phyloP scores from a whole-genome alignment of 176 grass and related monocot genomes.

The Secale cereale region DNA sequence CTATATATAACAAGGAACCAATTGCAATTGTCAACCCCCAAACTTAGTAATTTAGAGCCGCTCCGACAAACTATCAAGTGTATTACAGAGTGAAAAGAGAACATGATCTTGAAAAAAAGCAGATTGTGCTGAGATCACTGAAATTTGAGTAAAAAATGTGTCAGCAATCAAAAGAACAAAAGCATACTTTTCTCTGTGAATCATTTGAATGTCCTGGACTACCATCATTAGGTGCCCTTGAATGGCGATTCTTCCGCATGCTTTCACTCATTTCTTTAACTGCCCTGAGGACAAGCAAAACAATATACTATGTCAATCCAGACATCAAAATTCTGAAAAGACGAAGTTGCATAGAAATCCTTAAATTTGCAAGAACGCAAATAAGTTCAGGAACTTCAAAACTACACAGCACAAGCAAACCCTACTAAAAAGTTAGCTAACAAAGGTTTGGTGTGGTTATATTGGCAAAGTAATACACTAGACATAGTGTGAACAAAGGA shows the following conservation, averaged over 20 bases:
- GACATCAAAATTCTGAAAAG: neutral
- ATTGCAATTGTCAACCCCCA: slow-evolving; percentile 17
- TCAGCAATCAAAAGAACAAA: slow-evolving; percentile 4
- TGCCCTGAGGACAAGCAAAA: slow-evolving; percentile 48
- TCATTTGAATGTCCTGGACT: slow-evolving; percentile 49
- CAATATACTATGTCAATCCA: neutral
- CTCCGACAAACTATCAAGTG: neutral
- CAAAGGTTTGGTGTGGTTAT: neutral
- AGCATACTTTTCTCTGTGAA: slow-evolving; percentile 54
- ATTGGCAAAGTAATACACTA: neutral
- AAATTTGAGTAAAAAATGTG: slow-evolving; percentile 1
- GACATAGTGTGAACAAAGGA: neutral
- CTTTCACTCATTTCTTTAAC: slow-evolving; percentile 92
- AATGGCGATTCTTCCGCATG: slow-evolving; percentile 64
- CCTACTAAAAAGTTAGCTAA: neutral
- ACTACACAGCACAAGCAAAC: neutral
- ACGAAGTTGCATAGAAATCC: neutral
- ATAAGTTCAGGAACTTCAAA: neutral
- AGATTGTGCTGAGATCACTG: neutral
- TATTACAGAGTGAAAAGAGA: slow-evolving; percentile 11
- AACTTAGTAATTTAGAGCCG: slow-evolving; percentile 4
- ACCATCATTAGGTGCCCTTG: slow-evolving; percentile 54
- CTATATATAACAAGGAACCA: slow-evolving; percentile 39
- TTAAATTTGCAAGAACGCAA: neutral
- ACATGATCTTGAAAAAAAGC: neutral